A percentile compares a stretch with the other conserved stretches of the same genome.
phyloP scores from a whole-genome alignment of 164 flowering plant species.

The Nymphaea thermarum region DNA sequence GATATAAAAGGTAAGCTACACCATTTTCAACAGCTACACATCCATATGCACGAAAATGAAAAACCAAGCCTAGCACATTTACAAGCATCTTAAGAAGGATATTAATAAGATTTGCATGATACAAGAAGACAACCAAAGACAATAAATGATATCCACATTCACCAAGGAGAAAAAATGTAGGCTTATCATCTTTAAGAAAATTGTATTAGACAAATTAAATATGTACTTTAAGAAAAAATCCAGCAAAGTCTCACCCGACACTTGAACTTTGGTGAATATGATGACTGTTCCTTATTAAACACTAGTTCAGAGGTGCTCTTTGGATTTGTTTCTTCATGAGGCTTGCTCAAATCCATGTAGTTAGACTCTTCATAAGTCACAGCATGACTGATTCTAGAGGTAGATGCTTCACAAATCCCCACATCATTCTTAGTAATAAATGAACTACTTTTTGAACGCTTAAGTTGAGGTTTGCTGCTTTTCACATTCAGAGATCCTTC shows the following conservation, averaged over 20 bases:
- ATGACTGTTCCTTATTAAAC: conserved; percentile 10
- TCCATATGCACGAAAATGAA: too few species aligned
- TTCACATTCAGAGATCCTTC: conserved; percentile 2
- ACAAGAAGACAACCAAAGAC: too few species aligned
- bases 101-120: too few species aligned
- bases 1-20: too few species aligned
- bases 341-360: conserved; percentile 13
- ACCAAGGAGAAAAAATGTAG: too few species aligned
- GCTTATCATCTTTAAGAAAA: too few species aligned
- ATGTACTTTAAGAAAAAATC: background rate
- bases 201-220: too few species aligned
- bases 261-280: conserved; percentile 16
- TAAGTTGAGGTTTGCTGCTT: conserved; percentile 12
- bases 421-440: conserved; percentile 14
- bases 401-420: conserved; percentile 3
- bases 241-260: conserved; percentile 17
- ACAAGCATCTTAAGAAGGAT: too few species aligned
- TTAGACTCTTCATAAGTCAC: conserved; percentile 43
- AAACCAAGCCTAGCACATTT: too few species aligned
- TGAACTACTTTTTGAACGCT: conserved; percentile 22
- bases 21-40: too few species aligned
- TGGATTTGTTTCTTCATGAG: conserved; percentile 6
- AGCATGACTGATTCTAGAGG: conserved; percentile 5
- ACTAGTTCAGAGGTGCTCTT: conserved; percentile 10
- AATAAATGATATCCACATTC: too few species aligned